Evolutionary conservation across 208 protist genomes (phyloP).

Genomic region (Crithidia bombi): DNA sequence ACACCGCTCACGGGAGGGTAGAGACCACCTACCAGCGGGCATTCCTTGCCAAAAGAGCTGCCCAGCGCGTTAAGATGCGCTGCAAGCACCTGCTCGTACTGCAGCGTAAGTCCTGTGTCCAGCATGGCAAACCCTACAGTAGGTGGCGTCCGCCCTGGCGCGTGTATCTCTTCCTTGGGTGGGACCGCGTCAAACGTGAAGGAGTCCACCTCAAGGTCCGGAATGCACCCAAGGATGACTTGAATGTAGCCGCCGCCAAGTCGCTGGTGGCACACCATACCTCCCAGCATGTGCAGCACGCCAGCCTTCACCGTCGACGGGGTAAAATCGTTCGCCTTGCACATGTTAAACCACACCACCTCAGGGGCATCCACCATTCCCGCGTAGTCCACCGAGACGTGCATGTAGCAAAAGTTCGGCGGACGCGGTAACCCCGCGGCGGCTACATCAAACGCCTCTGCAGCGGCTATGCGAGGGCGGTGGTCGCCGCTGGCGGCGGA

Average conservation of each 20-base stretch:
- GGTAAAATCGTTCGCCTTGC: conserved; percentile 64
- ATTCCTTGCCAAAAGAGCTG: conserved; percentile 35
- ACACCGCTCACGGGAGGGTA: conserved; percentile 61
- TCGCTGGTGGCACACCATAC: conserved; percentile 76
- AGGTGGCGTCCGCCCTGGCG: conserved; percentile 40
- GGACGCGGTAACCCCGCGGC: conserved; percentile 73
- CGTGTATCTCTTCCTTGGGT: conserved; percentile 59
- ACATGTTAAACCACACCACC: conserved; percentile 89
- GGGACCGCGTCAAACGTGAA: conserved; percentile 89
- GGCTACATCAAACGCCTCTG: conserved; percentile 87
- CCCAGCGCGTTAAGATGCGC: conserved; percentile 55
- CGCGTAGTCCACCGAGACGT: conserved; percentile 76
- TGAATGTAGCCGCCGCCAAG: conserved; percentile 86
- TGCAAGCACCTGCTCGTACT: conserved; percentile 77
- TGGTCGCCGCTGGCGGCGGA: conserved; percentile 79
- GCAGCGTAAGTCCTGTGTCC: conserved; percentile 70
- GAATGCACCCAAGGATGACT: conserved; percentile 79
- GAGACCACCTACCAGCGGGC: conserved; percentile 74
- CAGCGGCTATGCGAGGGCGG: conserved; percentile 78
- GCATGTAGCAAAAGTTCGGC: conserved; percentile 88
- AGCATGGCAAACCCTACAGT: conserved; percentile 67
- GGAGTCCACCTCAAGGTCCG: conserved; percentile 72
- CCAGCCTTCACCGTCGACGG: conserved; percentile 72
- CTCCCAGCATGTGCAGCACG: conserved; percentile 80
- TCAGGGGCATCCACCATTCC: conserved; percentile 86